Percentiles rank a stretch among this genome's conserved stretches.
Conservation (phyloP, 805 yeast genomes). For the Myxozyma vanderwaltii region DNA sequence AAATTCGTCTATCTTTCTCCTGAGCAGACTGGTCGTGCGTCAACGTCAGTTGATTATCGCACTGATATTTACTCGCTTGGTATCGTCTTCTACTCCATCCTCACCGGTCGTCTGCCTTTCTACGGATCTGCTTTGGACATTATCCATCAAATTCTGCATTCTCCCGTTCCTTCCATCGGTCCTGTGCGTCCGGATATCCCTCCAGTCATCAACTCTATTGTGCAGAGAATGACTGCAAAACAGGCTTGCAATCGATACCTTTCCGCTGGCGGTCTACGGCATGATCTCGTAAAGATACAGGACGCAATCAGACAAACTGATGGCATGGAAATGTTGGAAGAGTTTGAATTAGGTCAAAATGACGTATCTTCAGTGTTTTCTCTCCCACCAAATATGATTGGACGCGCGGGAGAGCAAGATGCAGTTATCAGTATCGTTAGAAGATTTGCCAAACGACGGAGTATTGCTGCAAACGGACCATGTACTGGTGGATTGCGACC, state of each 20-base stretch:
- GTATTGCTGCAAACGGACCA: neutral
- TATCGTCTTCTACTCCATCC: slow-evolving; percentile 29
- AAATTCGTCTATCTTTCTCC: slow-evolving; percentile 31
- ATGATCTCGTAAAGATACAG: slow-evolving; percentile 25
- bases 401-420: slow-evolving; percentile 24
- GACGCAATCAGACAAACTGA: slow-evolving; percentile 1
- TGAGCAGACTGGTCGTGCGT: slow-evolving; percentile 35
- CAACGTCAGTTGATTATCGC: slow-evolving; percentile 29
- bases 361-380: slow-evolving; percentile 30
- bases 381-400: slow-evolving; percentile 28
- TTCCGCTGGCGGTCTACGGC: slow-evolving; percentile 30
- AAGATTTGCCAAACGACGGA: slow-evolving; percentile 19
- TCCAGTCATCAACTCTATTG: slow-evolving; percentile 20
- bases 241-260: slow-evolving; percentile 26
- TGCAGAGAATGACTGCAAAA: slow-evolving; percentile 34
- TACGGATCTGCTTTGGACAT: slow-evolving; percentile 33
- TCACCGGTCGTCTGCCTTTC: slow-evolving; percentile 31
- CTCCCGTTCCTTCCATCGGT: slow-evolving; percentile 30
- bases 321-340: slow-evolving; percentile 1
- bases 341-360: slow-evolving; percentile 25
- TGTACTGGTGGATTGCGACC: neutral
- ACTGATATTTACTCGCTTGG: slow-evolving; percentile 37
- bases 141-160: slow-evolving; percentile 28
- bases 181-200: slow-evolving; percentile 32
- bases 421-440: slow-evolving; percentile 10